These are phyloP conservation scores for Cicer arietinum DNA, from an alignment of 306 rosid species.

Conservation along the genomic window DNA sequence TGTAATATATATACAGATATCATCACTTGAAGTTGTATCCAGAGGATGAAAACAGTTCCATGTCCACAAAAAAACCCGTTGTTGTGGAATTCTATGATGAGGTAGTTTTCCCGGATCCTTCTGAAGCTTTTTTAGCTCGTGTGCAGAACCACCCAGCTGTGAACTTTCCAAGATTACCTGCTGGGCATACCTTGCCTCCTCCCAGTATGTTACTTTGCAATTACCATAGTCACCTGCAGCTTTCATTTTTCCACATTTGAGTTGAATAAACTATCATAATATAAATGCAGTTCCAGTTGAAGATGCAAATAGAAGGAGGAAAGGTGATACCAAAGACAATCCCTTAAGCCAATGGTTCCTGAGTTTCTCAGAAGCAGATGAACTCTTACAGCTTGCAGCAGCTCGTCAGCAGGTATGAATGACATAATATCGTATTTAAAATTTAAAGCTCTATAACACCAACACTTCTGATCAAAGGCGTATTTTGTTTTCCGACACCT, in stretches of 20 bases:
- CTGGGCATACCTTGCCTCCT: conserved; percentile 66
- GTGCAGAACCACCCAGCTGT: conserved; percentile 65
- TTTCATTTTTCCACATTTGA: conserved; percentile 41
- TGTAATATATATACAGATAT: conserved; percentile 63
- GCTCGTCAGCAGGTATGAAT: conserved; percentile 77
- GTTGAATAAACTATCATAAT: conserved; percentile 20
- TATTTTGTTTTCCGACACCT: too few relatives aligned
- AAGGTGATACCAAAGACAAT: conserved; percentile 78
- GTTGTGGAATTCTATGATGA: conserved; percentile 75
- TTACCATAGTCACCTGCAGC: conserved; percentile 26
- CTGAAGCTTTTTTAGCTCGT: conserved; percentile 70
- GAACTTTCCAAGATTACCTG: conserved; percentile 63
- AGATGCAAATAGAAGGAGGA: conserved; percentile 68
- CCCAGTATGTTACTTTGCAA: conserved; percentile 55
- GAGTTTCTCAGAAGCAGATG: conserved; percentile 88
- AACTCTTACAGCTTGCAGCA: conserved; percentile 80
- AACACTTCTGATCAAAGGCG: too few relatives aligned
- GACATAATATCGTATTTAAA: conserved; percentile 28
- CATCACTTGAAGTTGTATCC: conserved; percentile 88
- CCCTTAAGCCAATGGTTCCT: conserved; percentile 70
- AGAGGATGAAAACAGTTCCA: conserved; percentile 76
- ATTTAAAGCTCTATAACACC: too few relatives aligned
- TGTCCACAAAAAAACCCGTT: conserved; percentile 81
- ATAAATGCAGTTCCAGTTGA: conserved; percentile 65
- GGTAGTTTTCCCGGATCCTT: conserved; percentile 77